Conservation (phyloP, 2,329 filamentous ascomycete genomes). For the Fonsecaea monophora region DNA sequence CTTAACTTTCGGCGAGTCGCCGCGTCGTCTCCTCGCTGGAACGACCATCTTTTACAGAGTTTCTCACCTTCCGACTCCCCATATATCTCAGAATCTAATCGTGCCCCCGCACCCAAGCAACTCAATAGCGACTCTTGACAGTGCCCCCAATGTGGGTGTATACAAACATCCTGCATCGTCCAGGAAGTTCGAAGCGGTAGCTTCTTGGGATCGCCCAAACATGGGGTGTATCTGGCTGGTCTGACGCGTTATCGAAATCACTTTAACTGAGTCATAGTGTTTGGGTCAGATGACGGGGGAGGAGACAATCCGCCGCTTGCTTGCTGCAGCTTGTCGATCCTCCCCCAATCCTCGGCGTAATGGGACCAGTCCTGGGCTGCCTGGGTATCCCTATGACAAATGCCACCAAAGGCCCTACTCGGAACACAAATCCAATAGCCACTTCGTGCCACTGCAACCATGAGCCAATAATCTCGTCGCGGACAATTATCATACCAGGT, state of each 20-base stretch:
- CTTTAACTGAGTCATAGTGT: background rate
- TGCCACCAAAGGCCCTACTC: background rate
- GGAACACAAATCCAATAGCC: conserved; percentile 8
- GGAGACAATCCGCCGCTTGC: background rate
- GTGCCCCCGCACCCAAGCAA: background rate
- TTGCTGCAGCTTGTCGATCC: conserved; percentile 6
- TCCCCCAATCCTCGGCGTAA: background rate
- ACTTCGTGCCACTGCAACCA: background rate
- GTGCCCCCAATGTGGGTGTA: background rate
- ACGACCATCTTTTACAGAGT: background rate
- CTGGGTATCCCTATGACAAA: background rate
- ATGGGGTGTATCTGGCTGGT: background rate
- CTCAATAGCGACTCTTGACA: background rate
- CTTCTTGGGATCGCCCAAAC: background rate
- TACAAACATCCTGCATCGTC: background rate
- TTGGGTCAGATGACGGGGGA: conserved; percentile 2
- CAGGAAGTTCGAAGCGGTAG: background rate
- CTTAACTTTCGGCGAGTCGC: conserved; percentile 7
- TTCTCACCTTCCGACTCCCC: background rate
- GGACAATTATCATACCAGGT: conserved; percentile 20
- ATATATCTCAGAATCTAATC: background rate
- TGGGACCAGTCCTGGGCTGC: background rate
- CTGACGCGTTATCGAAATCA: background rate
- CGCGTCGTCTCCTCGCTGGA: background rate
- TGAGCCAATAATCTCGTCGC: background rate